A percentile compares a stretch with the other conserved stretches of the same genome.
Evolutionary conservation across 805 yeast species (phyloP).

Genomic region (Ascoidea rubescens): DNA sequence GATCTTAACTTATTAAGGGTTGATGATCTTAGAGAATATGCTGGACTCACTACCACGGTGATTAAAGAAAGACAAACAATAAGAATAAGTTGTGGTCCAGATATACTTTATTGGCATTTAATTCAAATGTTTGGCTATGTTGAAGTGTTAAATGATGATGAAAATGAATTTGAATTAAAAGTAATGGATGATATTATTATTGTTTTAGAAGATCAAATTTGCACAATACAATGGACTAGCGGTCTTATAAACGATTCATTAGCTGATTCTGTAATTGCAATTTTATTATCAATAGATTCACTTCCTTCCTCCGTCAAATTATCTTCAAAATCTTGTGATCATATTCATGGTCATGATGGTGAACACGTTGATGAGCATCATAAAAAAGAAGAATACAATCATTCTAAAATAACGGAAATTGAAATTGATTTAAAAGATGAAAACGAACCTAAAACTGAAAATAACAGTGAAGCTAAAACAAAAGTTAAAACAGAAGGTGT

Average conservation of each 20-base stretch:
- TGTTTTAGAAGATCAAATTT: slow-evolving; percentile 32
- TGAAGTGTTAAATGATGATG: slow-evolving; percentile 45
- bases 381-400: slow-evolving; percentile 10
- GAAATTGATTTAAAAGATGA: background rate
- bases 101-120: slow-evolving; percentile 77
- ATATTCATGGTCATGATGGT: slow-evolving; percentile 20
- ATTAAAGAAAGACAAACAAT: slow-evolving; percentile 73
- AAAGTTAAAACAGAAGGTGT: background rate
- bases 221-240: slow-evolving; percentile 82
- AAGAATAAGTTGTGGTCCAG: slow-evolving; percentile 66
- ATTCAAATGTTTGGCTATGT: slow-evolving; percentile 91
- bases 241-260: slow-evolving; percentile 81
- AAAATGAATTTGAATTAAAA: slow-evolving; percentile 33
- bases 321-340: slow-evolving; percentile 47
- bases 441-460: background rate
- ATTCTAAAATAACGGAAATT: slow-evolving; percentile 1
- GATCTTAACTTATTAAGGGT: slow-evolving; percentile 72
- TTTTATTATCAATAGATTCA: slow-evolving; percentile 81
- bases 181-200: slow-evolving; percentile 54
- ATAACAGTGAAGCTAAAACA: background rate
- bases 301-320: slow-evolving; percentile 90
- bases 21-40: slow-evolving; percentile 78
- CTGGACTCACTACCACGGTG: slow-evolving; percentile 74
- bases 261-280: slow-evolving; percentile 89
- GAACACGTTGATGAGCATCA: slow-evolving; percentile 11